A percentile compares a stretch with the other conserved stretches of the same genome.
Evolutionary conservation across 805 yeast genomes (phyloP).

Genomic region (Hanseniaspora clermontiae): DNA sequence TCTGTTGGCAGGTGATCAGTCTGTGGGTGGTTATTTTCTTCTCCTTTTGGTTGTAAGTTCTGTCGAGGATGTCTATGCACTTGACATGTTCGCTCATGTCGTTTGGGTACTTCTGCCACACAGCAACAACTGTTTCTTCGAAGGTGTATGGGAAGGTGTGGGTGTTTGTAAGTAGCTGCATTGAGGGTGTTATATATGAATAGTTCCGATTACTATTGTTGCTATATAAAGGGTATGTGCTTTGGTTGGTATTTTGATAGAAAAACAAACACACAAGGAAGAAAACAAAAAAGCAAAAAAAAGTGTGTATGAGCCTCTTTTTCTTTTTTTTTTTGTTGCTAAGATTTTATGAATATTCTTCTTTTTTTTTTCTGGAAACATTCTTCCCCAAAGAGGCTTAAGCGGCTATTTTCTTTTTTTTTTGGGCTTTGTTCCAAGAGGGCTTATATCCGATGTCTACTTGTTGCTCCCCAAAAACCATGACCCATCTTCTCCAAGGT

Average conservation of each 20-base stretch:
- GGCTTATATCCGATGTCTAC: neutral
- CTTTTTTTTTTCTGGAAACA: neutral
- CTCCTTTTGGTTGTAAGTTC: constrained; percentile 48
- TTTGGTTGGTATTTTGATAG: too few relatives aligned
- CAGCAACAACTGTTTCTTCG: constrained; percentile 91
- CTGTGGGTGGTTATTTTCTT: constrained; percentile 66
- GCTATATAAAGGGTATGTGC: too few relatives aligned
- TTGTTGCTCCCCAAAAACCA: constrained; percentile 3
- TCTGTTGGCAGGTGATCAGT: constrained; percentile 75
- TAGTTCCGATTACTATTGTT: neutral
- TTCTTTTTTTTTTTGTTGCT: too few relatives aligned
- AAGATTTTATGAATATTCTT: too few relatives aligned
- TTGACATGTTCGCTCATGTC: constrained; percentile 84
- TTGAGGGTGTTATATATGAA: constrained; percentile 21
- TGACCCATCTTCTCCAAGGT: neutral
- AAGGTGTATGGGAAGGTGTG: constrained; percentile 73
- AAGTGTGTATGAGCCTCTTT: too few relatives aligned
- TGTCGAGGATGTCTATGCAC: constrained; percentile 74
- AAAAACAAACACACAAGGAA: too few relatives aligned
- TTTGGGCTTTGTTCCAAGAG: too few relatives aligned
- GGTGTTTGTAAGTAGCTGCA: constrained; percentile 67
- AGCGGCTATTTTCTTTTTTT: too few relatives aligned
- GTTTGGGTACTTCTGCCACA: constrained; percentile 96
- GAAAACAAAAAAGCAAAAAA: too few relatives aligned
- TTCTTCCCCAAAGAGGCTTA: too few relatives aligned